Evolutionary conservation across 129 eudicot genomes (phyloP).

Genomic region (Lonicera japonica): DNA sequence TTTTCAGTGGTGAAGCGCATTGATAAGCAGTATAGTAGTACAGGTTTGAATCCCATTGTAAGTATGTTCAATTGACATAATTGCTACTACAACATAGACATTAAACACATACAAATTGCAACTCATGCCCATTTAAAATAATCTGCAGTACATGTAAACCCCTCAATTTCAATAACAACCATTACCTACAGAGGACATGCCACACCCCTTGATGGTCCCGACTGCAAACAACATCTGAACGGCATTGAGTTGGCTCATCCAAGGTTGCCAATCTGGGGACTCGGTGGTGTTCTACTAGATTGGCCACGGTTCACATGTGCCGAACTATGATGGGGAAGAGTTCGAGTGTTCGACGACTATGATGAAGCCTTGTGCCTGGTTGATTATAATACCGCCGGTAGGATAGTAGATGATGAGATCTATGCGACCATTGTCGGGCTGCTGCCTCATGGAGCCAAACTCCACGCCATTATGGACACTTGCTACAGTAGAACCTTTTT

Average conservation of each 20-base stretch:
- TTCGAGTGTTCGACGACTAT: constrained; percentile 44
- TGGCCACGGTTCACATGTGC: constrained; percentile 55
- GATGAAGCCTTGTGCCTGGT: constrained; percentile 70
- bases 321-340: constrained; percentile 54
- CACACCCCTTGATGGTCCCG: constrained; percentile 40
- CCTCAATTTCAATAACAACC: neutral
- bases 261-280: constrained; percentile 62
- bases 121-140: no score
- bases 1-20: no score
- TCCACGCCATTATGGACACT: constrained; percentile 65
- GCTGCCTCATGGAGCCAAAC: constrained; percentile 54
- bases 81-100: no score
- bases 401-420: constrained; percentile 69
- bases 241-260: constrained; percentile 54
- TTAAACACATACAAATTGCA: no score
- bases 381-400: constrained; percentile 54
- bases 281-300: constrained; percentile 78
- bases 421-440: constrained; percentile 62
- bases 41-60: no score
- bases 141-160: no score
- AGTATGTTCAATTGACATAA: no score
- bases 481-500: constrained; percentile 69
- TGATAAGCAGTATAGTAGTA: constrained; percentile 32
- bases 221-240: constrained; percentile 45
- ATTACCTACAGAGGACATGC: constrained; percentile 36